phyloP scores from a whole-genome alignment of 495 filamentous ascomycete genomes.

The Penicillium bovifimosum region DNA sequence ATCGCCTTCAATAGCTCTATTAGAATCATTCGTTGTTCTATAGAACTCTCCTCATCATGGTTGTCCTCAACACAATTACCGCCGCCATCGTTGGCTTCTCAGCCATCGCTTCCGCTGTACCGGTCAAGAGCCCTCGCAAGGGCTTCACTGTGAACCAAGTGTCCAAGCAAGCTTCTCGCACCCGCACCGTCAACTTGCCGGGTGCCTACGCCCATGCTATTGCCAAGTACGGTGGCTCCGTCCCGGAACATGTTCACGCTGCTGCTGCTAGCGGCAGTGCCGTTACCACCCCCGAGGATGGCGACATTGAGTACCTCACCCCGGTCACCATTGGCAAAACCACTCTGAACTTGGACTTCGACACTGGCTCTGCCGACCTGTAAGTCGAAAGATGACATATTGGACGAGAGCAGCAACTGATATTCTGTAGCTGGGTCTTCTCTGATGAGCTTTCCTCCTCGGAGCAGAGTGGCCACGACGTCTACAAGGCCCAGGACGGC shows the following conservation, averaged over 20 bases:
- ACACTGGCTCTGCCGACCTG: constrained; percentile 74
- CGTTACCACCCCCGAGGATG: constrained; percentile 46
- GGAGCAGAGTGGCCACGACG: constrained; percentile 51
- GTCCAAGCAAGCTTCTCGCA: constrained; percentile 21
- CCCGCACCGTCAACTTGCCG: constrained; percentile 35
- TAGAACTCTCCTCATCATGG: constrained; percentile 30
- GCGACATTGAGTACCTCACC: constrained; percentile 61
- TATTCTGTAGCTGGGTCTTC: constrained; percentile 44
- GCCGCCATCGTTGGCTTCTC: constrained; percentile 28
- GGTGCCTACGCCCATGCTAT: constrained; percentile 36
- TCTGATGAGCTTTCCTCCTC: constrained; percentile 40
- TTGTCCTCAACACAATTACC: constrained; percentile 39
- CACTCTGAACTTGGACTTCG: constrained; percentile 62
- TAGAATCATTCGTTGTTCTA: constrained; percentile 15
- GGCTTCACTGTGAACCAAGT: constrained; percentile 42
- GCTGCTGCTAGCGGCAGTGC: constrained; percentile 46
- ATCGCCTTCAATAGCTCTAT: constrained; percentile 4
- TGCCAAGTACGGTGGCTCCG: constrained; percentile 39
- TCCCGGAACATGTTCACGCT: constrained; percentile 38
- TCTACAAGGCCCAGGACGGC: constrained; percentile 52
- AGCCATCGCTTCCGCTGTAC: constrained; percentile 31
- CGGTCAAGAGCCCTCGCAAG: constrained; percentile 21
- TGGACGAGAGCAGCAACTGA: constrained; percentile 2
- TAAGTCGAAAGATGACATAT: constrained; percentile 33
- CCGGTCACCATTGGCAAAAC: constrained; percentile 62